Base-by-base conservation (phyloP, 768 basidiomycete genomes). In the Porphyrellus cyaneotinctus region DNA sequence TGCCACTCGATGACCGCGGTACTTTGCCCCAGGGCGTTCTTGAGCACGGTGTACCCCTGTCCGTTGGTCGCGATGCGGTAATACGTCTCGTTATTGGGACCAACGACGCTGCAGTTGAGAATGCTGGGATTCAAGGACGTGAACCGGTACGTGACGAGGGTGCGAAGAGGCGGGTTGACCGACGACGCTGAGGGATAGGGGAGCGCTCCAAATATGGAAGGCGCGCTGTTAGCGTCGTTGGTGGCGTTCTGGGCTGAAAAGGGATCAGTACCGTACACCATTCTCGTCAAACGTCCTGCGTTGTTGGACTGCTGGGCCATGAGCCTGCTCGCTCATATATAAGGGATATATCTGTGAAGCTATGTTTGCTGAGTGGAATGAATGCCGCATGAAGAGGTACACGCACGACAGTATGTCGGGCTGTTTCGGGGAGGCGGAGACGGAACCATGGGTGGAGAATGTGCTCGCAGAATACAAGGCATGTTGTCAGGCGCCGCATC, bases 121-220 rank as follows among this genome's bases (percentile, higher is more conserved):
- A 85, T 69, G 33, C 73, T 74, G 5, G 79, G 76, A 52, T 70
- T 76, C 62, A 80, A 74, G 13, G 73, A 67, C 12, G 76, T 75
- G 72, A 86, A 80, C 43, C 73, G 72, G 65, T 80, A 79, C 6
- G 71, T 69, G 56, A 75, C 58, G 51, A 71, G 69, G 15, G 69
- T 62, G 28, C 70, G 66, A 15, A 74, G 58, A 22, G 69, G 32
- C 7, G 70, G 61, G 22, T 60, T 39, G 43, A 20, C 45, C 22
- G 52, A 57, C 30, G 73, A 53, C 28, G 71, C 51, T 22, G 68
- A 38, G 0, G 80, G 75, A 58, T 80, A 83, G 26, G 84, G 84
- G 18, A 86, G 78, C 0, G 83, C 83, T 6, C 84, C 84, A 59
- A 79, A 82, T 52, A 85, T 67, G 43, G 84, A 85, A 43, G 83